phyloP scores from a whole-genome alignment of 2,329 filamentous ascomycete species.

The Xylaria hypoxylon region DNA sequence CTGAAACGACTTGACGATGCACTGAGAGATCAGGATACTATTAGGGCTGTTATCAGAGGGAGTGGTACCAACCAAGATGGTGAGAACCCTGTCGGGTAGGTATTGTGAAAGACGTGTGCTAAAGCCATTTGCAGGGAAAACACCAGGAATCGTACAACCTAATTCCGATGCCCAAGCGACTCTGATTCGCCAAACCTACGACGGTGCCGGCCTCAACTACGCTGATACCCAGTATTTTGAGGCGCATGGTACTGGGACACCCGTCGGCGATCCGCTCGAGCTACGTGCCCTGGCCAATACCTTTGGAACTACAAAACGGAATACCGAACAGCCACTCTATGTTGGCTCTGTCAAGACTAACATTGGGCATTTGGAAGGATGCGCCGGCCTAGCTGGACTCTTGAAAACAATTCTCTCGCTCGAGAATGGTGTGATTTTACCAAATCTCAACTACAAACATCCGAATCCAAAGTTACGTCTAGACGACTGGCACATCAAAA shows the following conservation, averaged over 20 bases:
- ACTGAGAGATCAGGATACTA: constrained; percentile 45
- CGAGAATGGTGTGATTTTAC: constrained; percentile 43
- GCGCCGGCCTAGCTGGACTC: constrained; percentile 44
- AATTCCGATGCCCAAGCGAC: constrained; percentile 52
- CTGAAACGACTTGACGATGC: constrained; percentile 57
- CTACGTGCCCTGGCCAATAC: constrained; percentile 40
- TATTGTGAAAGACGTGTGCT: background rate
- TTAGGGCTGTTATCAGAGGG: constrained; percentile 56
- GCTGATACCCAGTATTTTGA: constrained; percentile 45
- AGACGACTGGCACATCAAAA: background rate
- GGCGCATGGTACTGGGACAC: constrained; percentile 51
- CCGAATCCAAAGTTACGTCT: constrained; percentile 45
- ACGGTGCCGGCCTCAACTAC: constrained; percentile 47
- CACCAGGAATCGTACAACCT: constrained; percentile 60
- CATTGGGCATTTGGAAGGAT: constrained; percentile 48
- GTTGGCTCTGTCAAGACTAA: constrained; percentile 45
- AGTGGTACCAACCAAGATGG: constrained; percentile 58
- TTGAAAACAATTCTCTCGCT: constrained; percentile 43
- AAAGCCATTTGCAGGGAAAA: constrained; percentile 22
- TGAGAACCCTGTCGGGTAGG: constrained; percentile 12
- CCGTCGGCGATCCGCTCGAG: constrained; percentile 35
- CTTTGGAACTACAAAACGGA: constrained; percentile 26
- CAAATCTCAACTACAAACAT: constrained; percentile 50
- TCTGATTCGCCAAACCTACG: constrained; percentile 52
- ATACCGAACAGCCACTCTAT: background rate